Evolutionary conservation across 1,139 yeast genomes (phyloP), one percentile per base, ranked within the genome.

Genomic region (Zygosaccharomyces pseudobailii): DNA sequence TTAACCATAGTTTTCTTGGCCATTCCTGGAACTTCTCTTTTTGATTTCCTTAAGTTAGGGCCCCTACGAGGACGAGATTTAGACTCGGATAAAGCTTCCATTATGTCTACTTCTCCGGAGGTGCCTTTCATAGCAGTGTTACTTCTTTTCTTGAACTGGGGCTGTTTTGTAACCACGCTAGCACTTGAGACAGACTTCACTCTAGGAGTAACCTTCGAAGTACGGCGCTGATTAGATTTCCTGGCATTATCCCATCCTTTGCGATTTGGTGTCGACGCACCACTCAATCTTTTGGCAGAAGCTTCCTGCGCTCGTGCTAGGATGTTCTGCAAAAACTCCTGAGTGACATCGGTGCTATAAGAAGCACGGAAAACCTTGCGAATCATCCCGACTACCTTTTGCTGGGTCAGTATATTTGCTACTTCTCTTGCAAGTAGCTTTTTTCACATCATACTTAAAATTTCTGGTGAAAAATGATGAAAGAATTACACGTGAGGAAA

Each of bases 311-410:
- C 55, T 42, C 53, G 50, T 19, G 44, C 45, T 31, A 52, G 42
- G 27, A 52, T 52, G 7, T 47, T 50, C 13, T 52, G 50, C 35
- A 52, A 44, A 24, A 52, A 52, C 35, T 52, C 54, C 39, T 52
- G 53, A 1, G 54, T 49, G 6, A 52, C 50, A 17, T 51, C 54
- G 74, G 52, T 49, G 33, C 52, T 49, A 32, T 49, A 49, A 5
- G 13, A 28, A 32, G 46, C 50, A 27, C 50, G 48, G 27, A 35
- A 21, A 6, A 47, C 40, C 27, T 48, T 46, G 32, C 32, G 23
- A n/a, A 45, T 28, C 39, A 43, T 40, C 25, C 20, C 19, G 10
- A 19, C 6, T 10, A n/a, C 36, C 19, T 31, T 31, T 37, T 9
- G 19, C 6, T 30, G 5, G 33, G 10, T 3, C 13, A 30, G 6